phyloP scores from a whole-genome alignment of 306 rosid species.

The Vigna nakashimae region DNA sequence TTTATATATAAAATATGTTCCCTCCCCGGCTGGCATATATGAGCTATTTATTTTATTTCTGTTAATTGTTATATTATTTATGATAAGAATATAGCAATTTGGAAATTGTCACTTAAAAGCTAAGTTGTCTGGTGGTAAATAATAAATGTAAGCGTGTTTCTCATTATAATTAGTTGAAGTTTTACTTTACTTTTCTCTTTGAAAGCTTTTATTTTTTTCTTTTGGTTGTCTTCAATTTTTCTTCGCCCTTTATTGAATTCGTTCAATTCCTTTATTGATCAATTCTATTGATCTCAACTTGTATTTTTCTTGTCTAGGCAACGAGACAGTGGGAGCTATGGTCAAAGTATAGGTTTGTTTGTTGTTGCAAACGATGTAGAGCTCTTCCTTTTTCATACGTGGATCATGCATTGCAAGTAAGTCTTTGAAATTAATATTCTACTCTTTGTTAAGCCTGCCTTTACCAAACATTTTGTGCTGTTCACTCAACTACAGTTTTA shows the following conservation, averaged over 20 bases:
- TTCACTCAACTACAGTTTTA: background rate
- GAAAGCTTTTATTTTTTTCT: background rate
- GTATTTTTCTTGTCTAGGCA: slow-evolving; percentile 50
- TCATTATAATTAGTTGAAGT: slow-evolving; percentile 6
- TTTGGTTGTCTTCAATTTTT: background rate
- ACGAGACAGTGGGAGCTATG: slow-evolving; percentile 72
- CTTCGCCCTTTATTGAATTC: background rate
- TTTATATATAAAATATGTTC: slow-evolving; percentile 5
- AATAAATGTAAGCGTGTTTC: background rate
- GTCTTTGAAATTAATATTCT: slow-evolving; percentile 32
- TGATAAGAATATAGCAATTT: background rate
- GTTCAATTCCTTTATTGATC: slow-evolving; percentile 1
- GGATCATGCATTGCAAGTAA: slow-evolving; percentile 75
- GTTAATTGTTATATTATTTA: slow-evolving; percentile 21
- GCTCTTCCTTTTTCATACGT: slow-evolving; percentile 55
- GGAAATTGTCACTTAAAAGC: slow-evolving; percentile 6
- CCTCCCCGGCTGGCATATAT: background rate
- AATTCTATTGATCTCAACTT: background rate
- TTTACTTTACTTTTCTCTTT: background rate
- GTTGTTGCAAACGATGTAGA: slow-evolving; percentile 69
- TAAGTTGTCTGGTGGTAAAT: slow-evolving; percentile 9
- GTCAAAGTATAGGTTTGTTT: slow-evolving; percentile 73
- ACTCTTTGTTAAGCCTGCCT: background rate
- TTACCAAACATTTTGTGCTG: slow-evolving; percentile 9
- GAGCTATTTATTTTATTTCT: background rate